Base-by-base conservation (phyloP, 83 land plant species). In the Isoetes engelmannii region DNA sequence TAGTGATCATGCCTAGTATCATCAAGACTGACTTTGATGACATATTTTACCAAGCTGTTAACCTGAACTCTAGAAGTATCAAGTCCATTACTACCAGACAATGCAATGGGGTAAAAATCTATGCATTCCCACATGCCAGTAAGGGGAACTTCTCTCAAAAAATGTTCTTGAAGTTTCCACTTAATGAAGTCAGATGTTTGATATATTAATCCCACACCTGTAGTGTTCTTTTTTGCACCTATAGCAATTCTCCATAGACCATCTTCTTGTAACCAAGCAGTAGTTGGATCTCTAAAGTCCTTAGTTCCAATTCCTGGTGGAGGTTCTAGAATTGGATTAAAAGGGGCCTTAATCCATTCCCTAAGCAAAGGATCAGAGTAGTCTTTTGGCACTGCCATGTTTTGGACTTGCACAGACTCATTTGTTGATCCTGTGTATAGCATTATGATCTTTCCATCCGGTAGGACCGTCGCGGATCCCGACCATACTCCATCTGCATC, bases 91-190 rank as follows among this genome's bases (percentile, higher is more conserved):
- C 57, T 60, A 3, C 61, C 80, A 4, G 60, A 43, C 4, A 61
- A 66, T 15, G 83, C 75, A 3, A 93, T 80, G 5, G 96, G 92
- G 54, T 69, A 93, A 75, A 93, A 90, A 74, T 88, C 97, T 21
- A 91, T 83, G 57, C 97, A 91, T 75, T 91, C 97, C 97, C 97
- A 91, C 97, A 91, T 91, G 9, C 97, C 92, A 4, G 92, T 82
- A 12, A 71, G 82, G 5, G 81, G 67, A 37, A 88, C 85, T 4
- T 55, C 62, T 65, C 81, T 88, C 13, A 91, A 68, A 4, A 73
- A 7, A 4, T 75, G 69, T 19, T 85, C 44, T 37, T 86, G 81
- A 20, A 73, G 57, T 42, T 48, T 56, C 5, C 79, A 93, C 18
- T 44, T 58, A 41, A 74, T 47, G 67, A 93, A 90, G 66, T 93